Evolutionary conservation across 139 green algal genomes (phyloP).

Genomic region (Mesotaenium endlicherianum): DNA sequence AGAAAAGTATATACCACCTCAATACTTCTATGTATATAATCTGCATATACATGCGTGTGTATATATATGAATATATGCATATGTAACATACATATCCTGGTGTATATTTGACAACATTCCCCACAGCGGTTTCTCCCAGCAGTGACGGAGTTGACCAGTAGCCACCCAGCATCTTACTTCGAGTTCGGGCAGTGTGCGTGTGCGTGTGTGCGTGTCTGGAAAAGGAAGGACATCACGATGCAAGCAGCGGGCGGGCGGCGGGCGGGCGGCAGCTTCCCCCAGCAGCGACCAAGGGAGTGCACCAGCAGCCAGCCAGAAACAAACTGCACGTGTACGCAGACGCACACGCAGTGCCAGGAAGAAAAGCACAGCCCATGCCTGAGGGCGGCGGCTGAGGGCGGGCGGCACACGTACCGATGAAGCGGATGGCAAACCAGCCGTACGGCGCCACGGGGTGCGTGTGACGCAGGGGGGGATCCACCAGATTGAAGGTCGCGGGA

Average conservation of each 20-base stretch:
- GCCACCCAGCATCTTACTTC: too few relatives aligned
- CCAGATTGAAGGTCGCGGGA: conserved; percentile 25
- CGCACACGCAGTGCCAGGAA: too few relatives aligned
- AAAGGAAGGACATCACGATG: background rate
- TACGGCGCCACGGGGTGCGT: conserved; percentile 4
- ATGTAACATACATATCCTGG: background rate
- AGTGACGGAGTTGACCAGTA: background rate
- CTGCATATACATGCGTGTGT: background rate
- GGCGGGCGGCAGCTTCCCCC: background rate
- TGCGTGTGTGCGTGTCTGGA: background rate
- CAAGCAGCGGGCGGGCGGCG: background rate
- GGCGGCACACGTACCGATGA: background rate
- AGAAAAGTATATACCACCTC: background rate
- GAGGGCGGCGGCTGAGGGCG: too few relatives aligned
- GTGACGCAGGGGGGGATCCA: conserved; percentile 54
- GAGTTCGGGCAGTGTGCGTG: too few relatives aligned
- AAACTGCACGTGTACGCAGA: too few relatives aligned
- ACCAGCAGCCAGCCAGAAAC: too few relatives aligned
- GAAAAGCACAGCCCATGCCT: too few relatives aligned
- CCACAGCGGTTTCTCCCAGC: too few relatives aligned
- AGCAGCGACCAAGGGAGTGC: background rate
- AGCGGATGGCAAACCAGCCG: background rate
- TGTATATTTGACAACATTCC: too few relatives aligned
- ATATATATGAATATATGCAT: background rate
- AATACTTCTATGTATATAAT: background rate